Evolutionary conservation across 352 stramenopile species (phyloP).

Genomic region (Phytophthora vignae): DNA sequence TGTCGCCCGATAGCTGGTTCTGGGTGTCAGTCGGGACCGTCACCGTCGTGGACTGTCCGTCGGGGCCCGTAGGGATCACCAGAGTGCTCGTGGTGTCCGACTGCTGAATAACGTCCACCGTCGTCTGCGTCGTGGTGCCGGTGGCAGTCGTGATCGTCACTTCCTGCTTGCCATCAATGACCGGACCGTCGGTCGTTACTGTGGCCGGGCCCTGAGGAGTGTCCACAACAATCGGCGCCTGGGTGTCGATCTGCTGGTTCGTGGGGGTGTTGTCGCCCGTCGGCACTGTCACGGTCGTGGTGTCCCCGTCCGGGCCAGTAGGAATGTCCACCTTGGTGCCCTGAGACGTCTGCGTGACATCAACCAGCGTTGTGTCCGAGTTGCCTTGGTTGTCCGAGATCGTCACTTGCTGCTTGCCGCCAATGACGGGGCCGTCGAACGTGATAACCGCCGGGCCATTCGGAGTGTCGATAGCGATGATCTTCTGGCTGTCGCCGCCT

Average conservation of each 20-base stretch:
- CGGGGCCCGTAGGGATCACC: constrained; percentile 15
- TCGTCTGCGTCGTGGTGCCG: constrained; percentile 7
- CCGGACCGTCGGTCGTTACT: not conserved
- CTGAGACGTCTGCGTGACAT: not conserved
- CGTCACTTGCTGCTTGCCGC: not conserved
- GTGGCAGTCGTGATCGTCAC: constrained; percentile 17
- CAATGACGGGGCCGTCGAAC: not conserved
- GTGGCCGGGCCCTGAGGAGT: constrained; percentile 5
- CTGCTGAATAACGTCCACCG: constrained; percentile 4
- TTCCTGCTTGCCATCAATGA: constrained; percentile 12
- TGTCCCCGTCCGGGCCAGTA: not conserved
- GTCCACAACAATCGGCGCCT: not conserved
- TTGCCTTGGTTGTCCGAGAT: not conserved
- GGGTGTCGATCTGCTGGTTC: not conserved
- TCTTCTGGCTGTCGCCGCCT: not conserved
- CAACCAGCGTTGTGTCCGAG: not conserved
- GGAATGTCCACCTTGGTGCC: not conserved
- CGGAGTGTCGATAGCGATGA: not conserved
- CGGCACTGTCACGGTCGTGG: not conserved
- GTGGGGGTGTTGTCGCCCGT: not conserved
- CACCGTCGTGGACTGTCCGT: constrained; percentile 21
- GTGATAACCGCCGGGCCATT: not conserved
- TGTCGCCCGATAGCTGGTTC: not conserved
- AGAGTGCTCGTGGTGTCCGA: constrained; percentile 6
- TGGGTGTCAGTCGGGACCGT: constrained; percentile 3